phyloP scores from a whole-genome alignment of 148 eudicot genomes.

The Mesembryanthemum crystallinum region DNA sequence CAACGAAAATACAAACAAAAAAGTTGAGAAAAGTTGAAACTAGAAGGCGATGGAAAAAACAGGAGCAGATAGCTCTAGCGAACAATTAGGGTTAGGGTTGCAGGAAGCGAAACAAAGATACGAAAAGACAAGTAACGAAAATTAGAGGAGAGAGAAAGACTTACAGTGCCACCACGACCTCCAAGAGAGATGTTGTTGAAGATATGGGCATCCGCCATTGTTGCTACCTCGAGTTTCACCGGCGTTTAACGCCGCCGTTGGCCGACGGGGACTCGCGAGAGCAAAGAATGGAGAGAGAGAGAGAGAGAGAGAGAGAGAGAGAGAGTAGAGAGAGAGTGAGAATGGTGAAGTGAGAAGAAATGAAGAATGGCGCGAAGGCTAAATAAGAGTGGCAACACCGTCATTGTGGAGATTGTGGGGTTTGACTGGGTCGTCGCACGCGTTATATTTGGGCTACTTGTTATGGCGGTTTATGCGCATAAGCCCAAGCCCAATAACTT shows the following conservation, averaged over 20 bases:
- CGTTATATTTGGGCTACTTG: too few species aligned
- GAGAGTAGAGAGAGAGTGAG: not conserved
- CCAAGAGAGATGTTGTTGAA: conserved; percentile 87
- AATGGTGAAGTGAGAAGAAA: not conserved
- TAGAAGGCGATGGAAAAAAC: not conserved
- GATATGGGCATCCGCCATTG: conserved; percentile 76
- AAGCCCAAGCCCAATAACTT: too few species aligned
- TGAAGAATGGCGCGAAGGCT: not conserved
- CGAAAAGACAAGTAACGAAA: not conserved
- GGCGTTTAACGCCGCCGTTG: too few species aligned
- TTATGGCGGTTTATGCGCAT: too few species aligned
- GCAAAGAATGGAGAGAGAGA: not conserved
- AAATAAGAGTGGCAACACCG: too few species aligned
- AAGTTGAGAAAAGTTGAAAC: too few species aligned
- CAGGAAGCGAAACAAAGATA: too few species aligned
- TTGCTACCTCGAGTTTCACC: not conserved
- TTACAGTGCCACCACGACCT: conserved; percentile 92
- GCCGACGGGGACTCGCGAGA: too few species aligned
- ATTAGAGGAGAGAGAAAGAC: conserved; percentile 10
- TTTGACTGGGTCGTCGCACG: too few species aligned
- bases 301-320: not conserved
- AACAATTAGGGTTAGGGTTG: conserved; percentile 35
- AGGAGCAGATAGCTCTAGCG: too few species aligned
- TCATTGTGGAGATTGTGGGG: too few species aligned
- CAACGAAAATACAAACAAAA: not conserved